A percentile compares a stretch with the other conserved stretches of the same genome.
Evolutionary conservation across 371 early-diverging fungal genomes (phyloP).

Genomic region (Funneliformis caledonium): DNA sequence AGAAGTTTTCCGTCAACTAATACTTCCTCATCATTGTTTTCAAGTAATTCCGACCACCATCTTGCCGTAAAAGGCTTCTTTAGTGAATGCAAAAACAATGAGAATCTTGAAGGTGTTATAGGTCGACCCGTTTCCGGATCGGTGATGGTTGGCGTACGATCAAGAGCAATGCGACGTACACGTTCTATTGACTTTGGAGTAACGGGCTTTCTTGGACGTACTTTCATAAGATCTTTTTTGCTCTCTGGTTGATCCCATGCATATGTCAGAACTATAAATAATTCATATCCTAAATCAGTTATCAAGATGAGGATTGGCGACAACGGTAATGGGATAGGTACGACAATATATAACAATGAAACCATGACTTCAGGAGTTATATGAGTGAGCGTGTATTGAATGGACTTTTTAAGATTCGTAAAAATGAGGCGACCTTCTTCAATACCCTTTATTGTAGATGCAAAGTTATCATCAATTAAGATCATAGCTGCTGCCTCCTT

Average conservation of each 20-base stretch:
- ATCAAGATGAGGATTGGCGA: conserved; percentile 85
- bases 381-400: conserved; percentile 91
- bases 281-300: conserved; percentile 93
- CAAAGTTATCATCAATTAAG: conserved; percentile 74
- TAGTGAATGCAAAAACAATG: conserved; percentile 46
- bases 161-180: conserved; percentile 59
- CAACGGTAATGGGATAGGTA: conserved; percentile 88
- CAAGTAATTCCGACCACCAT: conserved; percentile 70
- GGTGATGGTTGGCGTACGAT: conserved; percentile 53
- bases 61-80: conserved; percentile 55
- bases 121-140: conserved; percentile 60
- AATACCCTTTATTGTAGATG: conserved; percentile 42
- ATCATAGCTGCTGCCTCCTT: conserved; percentile 98
- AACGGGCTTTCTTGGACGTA: conserved; percentile 90
- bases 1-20: conserved; percentile 86
- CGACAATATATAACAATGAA: conserved; percentile 81
- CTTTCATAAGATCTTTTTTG: conserved; percentile 77
- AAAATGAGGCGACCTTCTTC: conserved; percentile 95
- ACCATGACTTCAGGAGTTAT: conserved; percentile 85
- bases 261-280: conserved; percentile 84
- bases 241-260: conserved; percentile 95
- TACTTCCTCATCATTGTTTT: conserved; percentile 77
- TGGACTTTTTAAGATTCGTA: conserved; percentile 92
- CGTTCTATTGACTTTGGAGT: conserved; percentile 71
- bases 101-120: conserved; percentile 46